Evolutionary conservation across 2,329 filamentous ascomycete genomes (phyloP), one percentile per base, ranked within the genome.

Genomic region (Metarhizium rileyi): DNA sequence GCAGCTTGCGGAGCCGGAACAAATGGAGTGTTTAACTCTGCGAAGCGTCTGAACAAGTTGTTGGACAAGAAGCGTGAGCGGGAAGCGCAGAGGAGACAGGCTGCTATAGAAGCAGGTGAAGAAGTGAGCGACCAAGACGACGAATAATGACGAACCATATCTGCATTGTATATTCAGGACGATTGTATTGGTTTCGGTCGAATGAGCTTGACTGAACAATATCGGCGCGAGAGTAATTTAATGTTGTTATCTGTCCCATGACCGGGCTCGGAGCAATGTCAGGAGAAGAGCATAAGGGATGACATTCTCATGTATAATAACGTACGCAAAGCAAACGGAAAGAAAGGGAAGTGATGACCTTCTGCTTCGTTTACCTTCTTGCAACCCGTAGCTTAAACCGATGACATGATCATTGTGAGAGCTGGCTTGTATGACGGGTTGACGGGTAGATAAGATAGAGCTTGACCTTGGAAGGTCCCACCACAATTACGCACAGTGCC

Each of bases 1-100:
- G 88, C 87, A 2, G 86, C 86, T 4, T 97, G 93, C 64, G 87
- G 88, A 1, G 75, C 83, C 1, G 87, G 89, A 5, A 97, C 90
- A 0, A 84, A 85, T 27, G 93, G 93, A 1, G 87, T 94, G 0
- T 97, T 97, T 61, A 95, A 94, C 63, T 78, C 80, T 3, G 90
- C 90, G 1, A 94, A 89, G 72, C 86, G 84, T 57, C 63, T 97
- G 59, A 86, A 85, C 63, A 87, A 86, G 64, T 65, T 97, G 56
- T 66, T 97, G 51, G 86, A 90, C 22, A 83, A 76, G 70, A 89
- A 89, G 66, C 75, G 71, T 55, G 77, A 81, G 51, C 71, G 80
- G 49, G 78, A 75, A 46, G 78, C 77, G 12, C 81, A 72, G 65
- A 76, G 72, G 63, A 75, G 76, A 53, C 73, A 75, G 54, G 74